Conservation (phyloP, 805 yeast genomes). For the Scheffersomyces amazonensis region DNA sequence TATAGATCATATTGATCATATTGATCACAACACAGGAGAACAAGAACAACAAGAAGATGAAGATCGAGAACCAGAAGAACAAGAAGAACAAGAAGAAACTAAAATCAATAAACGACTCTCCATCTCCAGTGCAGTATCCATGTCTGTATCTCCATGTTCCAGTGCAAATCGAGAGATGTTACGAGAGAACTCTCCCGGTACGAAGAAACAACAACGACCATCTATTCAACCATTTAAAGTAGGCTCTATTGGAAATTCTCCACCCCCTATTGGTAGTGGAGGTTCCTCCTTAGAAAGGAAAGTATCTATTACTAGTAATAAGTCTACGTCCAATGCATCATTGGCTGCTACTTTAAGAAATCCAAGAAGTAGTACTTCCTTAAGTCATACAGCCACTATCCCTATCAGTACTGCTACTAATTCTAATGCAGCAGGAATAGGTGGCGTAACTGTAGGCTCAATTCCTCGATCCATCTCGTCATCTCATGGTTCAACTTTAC, state of each 20-base stretch:
- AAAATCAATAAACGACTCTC: not conserved
- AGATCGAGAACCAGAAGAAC: not conserved
- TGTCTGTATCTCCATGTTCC: conserved; percentile 27
- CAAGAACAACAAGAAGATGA: not conserved
- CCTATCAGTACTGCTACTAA: conserved; percentile 14
- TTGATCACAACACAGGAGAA: not conserved
- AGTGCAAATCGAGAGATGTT: conserved; percentile 8
- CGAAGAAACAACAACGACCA: conserved; percentile 19
- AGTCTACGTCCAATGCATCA: conserved; percentile 51
- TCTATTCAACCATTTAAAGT: conserved; percentile 60
- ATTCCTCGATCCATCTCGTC: conserved; percentile 38
- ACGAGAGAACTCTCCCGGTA: conserved; percentile 10
- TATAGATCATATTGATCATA: not conserved
- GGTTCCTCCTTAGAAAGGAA: conserved; percentile 33
- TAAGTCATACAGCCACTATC: conserved; percentile 16
- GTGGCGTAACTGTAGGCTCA: conserved; percentile 7
- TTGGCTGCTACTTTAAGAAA: conserved; percentile 51
- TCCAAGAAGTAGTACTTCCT: conserved; percentile 41
- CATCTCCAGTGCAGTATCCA: conserved; percentile 6
- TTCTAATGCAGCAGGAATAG: conserved; percentile 1
- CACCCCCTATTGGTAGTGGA: conserved; percentile 22
- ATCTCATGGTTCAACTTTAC: conserved; percentile 35
- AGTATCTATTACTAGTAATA: conserved; percentile 42
- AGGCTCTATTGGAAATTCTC: conserved; percentile 52
- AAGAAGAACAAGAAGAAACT: not conserved